These are phyloP conservation scores for Hypholoma sublateritium DNA, from an alignment of 768 basidiomycete species.

Conservation along the genomic window DNA sequence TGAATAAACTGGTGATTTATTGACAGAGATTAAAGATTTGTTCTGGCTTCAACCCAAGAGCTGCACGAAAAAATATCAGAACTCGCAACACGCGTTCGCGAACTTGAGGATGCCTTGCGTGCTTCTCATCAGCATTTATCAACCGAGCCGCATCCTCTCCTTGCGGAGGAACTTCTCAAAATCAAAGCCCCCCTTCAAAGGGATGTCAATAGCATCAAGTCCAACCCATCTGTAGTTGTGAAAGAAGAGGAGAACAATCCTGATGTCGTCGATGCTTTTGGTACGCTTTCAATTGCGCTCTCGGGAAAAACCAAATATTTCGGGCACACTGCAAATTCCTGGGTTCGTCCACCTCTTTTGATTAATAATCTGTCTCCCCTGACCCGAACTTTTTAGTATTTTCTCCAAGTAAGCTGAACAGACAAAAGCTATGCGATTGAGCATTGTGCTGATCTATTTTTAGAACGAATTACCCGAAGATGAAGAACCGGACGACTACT, in stretches of 20 bases:
- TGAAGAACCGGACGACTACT: constrained; percentile 44
- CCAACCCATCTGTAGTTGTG: constrained; percentile 27
- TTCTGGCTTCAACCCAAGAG: constrained; percentile 78
- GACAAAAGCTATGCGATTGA: not conserved
- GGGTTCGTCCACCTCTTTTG: constrained; percentile 43
- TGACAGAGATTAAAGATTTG: constrained; percentile 49
- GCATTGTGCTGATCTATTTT: constrained; percentile 13
- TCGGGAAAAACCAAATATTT: constrained; percentile 76
- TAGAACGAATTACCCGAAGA: constrained; percentile 65
- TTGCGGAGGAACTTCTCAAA: constrained; percentile 69
- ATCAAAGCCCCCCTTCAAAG: constrained; percentile 78
- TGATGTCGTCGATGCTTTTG: constrained; percentile 79
- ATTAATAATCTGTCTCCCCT: constrained; percentile 7
- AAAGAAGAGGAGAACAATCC: constrained; percentile 67
- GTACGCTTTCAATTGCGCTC: constrained; percentile 71
- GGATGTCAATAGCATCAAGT: constrained; percentile 47
- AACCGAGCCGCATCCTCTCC: constrained; percentile 60
- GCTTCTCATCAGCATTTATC: constrained; percentile 58
- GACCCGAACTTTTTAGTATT: constrained; percentile 48
- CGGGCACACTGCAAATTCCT: constrained; percentile 75
- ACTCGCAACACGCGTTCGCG: constrained; percentile 69
- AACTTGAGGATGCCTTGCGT: constrained; percentile 73
- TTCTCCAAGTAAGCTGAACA: constrained; percentile 57
- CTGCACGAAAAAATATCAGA: constrained; percentile 81
- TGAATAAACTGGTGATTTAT: not conserved